These are phyloP conservation scores for Aphanocladium album DNA, from an alignment of 2,329 filamentous ascomycete genomes.

Conservation along the genomic window DNA sequence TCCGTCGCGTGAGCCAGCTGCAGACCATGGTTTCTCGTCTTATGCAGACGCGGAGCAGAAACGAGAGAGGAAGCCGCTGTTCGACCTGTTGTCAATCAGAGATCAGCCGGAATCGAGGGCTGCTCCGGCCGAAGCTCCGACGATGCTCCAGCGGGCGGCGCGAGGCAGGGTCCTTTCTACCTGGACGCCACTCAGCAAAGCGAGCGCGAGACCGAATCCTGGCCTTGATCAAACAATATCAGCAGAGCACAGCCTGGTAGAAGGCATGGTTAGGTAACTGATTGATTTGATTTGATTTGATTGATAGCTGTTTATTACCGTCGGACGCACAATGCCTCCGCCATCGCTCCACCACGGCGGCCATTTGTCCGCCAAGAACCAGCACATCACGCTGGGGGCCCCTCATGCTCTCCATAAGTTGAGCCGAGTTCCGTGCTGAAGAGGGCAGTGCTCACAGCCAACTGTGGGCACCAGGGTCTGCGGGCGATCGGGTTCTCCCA, in stretches of 20 bases:
- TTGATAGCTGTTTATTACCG: neutral
- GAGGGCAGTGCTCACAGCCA: conserved; percentile 3
- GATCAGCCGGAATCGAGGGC: neutral
- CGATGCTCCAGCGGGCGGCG: neutral
- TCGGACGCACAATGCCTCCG: neutral
- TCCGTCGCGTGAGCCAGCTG: neutral
- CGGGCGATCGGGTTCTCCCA: neutral
- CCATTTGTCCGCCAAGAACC: neutral
- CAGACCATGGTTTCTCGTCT: neutral
- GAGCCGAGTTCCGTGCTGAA: conserved; percentile 3
- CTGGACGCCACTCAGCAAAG: neutral
- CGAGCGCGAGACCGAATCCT: neutral
- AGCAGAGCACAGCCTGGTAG: neutral
- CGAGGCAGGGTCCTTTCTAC: neutral
- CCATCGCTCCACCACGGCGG: neutral
- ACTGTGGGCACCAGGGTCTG: neutral
- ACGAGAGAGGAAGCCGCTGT: neutral
- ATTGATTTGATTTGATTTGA: conserved; percentile 11
- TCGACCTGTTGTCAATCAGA: neutral
- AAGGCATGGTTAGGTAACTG: neutral
- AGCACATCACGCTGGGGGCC: neutral
- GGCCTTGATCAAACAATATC: neutral
- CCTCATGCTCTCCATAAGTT: neutral
- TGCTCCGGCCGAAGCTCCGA: neutral
- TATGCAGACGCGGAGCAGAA: neutral